phyloP scores from a whole-genome alignment of 2,329 filamentous ascomycete genomes.

The Penicillium italicum region DNA sequence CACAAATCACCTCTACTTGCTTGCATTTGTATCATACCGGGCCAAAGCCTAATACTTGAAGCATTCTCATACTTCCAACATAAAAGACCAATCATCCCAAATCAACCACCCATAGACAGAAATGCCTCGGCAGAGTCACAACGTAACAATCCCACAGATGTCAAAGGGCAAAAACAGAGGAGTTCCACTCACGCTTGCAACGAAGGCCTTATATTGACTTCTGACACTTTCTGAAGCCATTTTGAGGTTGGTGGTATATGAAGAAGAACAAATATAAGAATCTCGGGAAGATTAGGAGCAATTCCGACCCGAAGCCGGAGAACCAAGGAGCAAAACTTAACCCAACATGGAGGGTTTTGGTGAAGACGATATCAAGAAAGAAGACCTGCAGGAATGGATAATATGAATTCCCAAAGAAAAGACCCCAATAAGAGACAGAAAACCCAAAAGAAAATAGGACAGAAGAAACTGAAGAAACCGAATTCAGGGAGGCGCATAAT shows the following conservation, averaged over 20 bases:
- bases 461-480: neutral
- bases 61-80: neutral
- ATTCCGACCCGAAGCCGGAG: conserved; percentile 15
- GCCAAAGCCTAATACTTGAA: neutral
- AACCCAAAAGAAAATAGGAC: neutral
- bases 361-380: neutral
- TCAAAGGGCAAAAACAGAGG: neutral
- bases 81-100: neutral
- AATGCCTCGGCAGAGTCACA: conserved; percentile 1
- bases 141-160: neutral
- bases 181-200: conserved; percentile 24
- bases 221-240: conserved; percentile 22
- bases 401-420: conserved; percentile 1
- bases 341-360: conserved; percentile 8
- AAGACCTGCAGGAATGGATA: conserved; percentile 1
- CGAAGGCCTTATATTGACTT: conserved; percentile 23
- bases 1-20: neutral
- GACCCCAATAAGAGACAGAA: neutral
- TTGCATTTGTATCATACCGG: neutral
- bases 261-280: neutral
- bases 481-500: conserved; percentile 8
- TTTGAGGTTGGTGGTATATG: conserved; percentile 8
- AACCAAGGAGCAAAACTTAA: conserved; percentile 5
- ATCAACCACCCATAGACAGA: neutral
- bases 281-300: conserved; percentile 23